phyloP scores from a whole-genome alignment of 1,139 yeast genomes.

The Zygosaccharomyces sapae region DNA sequence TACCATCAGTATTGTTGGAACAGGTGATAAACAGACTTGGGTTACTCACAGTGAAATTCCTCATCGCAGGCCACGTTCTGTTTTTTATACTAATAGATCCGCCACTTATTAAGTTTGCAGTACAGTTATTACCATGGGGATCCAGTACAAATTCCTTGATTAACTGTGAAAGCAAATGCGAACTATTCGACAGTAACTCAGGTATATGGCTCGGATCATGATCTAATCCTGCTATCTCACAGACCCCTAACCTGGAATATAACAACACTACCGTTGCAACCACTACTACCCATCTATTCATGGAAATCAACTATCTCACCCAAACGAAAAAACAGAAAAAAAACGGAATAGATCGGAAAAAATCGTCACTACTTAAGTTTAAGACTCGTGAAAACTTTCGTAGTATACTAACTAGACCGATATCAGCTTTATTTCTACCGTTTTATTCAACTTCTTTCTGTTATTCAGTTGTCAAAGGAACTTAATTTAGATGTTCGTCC shows the following conservation, averaged over 20 bases:
- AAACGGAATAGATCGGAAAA: neutral
- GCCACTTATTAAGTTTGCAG: constrained; percentile 16
- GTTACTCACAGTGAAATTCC: constrained; percentile 15
- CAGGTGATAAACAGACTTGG: constrained; percentile 21
- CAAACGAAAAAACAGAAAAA: neutral
- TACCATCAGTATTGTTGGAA: constrained; percentile 7
- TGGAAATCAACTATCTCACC: neutral
- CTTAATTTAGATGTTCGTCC: neutral
- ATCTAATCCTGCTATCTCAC: neutral
- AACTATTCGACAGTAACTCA: neutral
- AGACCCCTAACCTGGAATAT: neutral
- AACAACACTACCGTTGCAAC: neutral
- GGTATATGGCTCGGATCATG: neutral
- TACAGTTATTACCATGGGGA: constrained; percentile 15
- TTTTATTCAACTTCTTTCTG: neutral
- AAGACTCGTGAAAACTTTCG: neutral
- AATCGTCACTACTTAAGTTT: neutral
- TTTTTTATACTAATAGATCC: constrained; percentile 16
- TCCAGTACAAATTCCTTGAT: constrained; percentile 11
- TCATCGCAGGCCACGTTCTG: neutral
- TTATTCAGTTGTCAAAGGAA: neutral
- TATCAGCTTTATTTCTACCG: neutral
- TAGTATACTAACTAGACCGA: neutral
- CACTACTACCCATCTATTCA: constrained; percentile 2
- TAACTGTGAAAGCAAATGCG: constrained; percentile 12